Evolutionary conservation across 148 eudicot genomes (phyloP).

Genomic region (Suaeda aralocaspica): DNA sequence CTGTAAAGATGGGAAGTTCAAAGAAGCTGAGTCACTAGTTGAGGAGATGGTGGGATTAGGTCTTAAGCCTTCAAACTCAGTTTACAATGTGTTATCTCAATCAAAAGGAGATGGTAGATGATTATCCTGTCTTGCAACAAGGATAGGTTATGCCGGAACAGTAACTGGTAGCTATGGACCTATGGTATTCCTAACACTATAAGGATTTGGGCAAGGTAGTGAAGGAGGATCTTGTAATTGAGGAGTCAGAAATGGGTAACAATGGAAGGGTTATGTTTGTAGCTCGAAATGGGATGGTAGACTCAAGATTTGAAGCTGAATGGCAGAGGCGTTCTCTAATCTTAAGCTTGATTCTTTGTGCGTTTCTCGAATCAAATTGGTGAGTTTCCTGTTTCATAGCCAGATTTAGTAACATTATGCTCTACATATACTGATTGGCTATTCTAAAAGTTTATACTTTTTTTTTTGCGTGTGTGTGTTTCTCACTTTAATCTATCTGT

Average conservation of each 20-base stretch:
- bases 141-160: too few species aligned
- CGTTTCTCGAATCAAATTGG: not conserved
- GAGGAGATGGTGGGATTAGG: conserved; percentile 52
- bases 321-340: not conserved
- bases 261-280: not conserved
- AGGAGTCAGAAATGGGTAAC: too few species aligned
- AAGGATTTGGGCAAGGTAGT: not conserved
- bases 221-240: not conserved
- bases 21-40: conserved; percentile 44
- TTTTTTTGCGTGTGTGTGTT: not conserved
- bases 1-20: conserved; percentile 54
- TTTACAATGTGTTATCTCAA: conserved; percentile 31
- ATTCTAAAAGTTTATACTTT: not conserved
- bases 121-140: not conserved
- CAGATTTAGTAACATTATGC: not conserved
- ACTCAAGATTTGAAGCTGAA: not conserved
- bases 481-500: not conserved
- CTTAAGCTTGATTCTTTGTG: not conserved
- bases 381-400: not conserved
- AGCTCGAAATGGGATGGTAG: not conserved
- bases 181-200: not conserved
- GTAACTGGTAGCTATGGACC: too few species aligned
- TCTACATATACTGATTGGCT: not conserved
- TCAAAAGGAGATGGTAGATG: conserved; percentile 25
- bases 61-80: conserved; percentile 39